Percentiles rank a stretch among this genome's conserved stretches.
Conservation (phyloP, 208 protist genomes). For the Entamoeba histolytica region DNA sequence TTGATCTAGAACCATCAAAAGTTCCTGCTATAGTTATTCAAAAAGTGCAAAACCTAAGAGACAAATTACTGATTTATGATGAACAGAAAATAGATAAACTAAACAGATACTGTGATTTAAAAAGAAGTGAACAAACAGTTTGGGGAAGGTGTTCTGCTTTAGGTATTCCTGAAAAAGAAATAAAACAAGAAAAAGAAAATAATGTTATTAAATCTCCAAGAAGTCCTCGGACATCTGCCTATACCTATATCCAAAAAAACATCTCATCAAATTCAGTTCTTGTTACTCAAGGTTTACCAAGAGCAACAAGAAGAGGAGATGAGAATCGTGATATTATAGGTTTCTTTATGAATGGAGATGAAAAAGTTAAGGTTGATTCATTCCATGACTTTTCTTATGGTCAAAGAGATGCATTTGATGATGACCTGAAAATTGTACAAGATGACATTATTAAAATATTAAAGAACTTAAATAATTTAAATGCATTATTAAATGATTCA, state of each 20-base stretch:
- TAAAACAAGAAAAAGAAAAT: neutral
- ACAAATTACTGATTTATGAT: neutral
- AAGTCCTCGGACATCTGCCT: neutral
- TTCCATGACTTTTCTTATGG: neutral
- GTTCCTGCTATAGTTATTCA: neutral
- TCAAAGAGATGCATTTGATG: neutral
- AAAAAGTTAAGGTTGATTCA: neutral
- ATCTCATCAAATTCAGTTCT: too few relatives aligned
- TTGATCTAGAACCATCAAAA: neutral
- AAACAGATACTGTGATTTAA: neutral
- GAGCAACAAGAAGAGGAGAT: neutral
- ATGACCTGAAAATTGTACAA: neutral
- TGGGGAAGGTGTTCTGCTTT: neutral
- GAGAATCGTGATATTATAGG: neutral
- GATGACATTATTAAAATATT: neutral
- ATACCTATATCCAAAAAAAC: too few relatives aligned
- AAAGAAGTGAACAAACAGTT: neutral
- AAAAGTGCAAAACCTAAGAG: neutral
- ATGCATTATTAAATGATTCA: neutral
- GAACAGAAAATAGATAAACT: neutral
- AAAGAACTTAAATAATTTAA: neutral
- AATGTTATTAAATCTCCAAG: neutral
- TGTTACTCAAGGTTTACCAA: neutral
- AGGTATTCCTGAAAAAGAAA: neutral
- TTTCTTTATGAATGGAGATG: neutral